Evolutionary conservation across 768 basidiomycete genomes (phyloP), one percentile per base, ranked within the genome.

Genomic region (Serendipita indica): DNA sequence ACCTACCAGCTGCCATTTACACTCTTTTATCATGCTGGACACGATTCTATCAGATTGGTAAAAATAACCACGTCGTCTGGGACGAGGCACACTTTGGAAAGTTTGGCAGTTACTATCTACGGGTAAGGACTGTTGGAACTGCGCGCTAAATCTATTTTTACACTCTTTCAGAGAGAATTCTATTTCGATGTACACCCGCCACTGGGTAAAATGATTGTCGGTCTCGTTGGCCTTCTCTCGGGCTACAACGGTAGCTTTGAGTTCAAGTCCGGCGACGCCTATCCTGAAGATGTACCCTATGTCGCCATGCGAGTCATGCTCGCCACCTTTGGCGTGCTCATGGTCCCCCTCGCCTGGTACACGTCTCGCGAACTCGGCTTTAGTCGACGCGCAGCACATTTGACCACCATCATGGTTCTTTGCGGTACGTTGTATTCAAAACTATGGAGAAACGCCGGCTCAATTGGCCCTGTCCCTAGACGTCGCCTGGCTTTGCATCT

Each of bases 51-150:
- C 79, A 84, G 65, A 99, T 99, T 46, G 94, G 96, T 12, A 79
- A 82, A 59, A 78, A 88, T 33, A 79, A 85, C 66, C 68, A 79
- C 63, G 94, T 99, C 70, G 82, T 98, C 60, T 98, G 94, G 96
- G 96, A 99, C 70, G 96, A 99, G 75, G 94, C 96, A 35, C 96
- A 99, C 71, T 99, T 98, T 71, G 96, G 96, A 64, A 98, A 99
- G 73, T 98, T 99, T 72, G 96, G 90, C 56, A 89, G 89, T 56
- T 86, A 97, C 71, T 98, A 99, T 71, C 82, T 54, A 54, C 49
- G 49, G 6, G 49, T 54, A 25, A 18, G 49, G 20, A 28, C 30
- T 25, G 20, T 16, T 37, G 10, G 35, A 37, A 10, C 14, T 27
- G 43, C n/a, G 3, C n/a, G 49, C 49, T 54, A 54, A 54, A 3